Percentiles rank a stretch among this genome's conserved stretches.
These are phyloP conservation scores for Diaporthe sp. DNA, from an alignment of 2,329 filamentous ascomycete genomes.

Conservation along the genomic window DNA sequence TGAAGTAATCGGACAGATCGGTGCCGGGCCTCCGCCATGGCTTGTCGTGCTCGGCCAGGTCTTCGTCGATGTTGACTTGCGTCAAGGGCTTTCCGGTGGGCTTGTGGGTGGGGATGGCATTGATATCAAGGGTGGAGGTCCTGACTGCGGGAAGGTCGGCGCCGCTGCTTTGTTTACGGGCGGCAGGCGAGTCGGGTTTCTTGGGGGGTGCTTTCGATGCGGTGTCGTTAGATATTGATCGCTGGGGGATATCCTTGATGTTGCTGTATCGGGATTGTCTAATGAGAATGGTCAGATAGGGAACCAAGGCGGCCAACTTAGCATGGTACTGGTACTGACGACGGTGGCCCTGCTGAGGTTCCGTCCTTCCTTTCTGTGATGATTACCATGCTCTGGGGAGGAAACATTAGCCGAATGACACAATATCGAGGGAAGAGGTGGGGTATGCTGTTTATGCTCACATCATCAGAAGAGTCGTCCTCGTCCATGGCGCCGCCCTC, in stretches of 20 bases:
- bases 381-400: slow-evolving; percentile 73
- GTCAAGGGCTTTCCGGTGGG: slow-evolving; percentile 85
- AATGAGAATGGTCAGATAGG: background rate
- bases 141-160: slow-evolving; percentile 70
- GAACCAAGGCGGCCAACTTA: no score
- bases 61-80: slow-evolving; percentile 80
- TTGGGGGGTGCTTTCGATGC: slow-evolving; percentile 59
- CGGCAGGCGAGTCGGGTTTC: slow-evolving; percentile 48
- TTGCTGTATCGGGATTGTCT: slow-evolving; percentile 76
- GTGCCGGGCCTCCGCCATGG: slow-evolving; percentile 96
- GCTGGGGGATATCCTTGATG: slow-evolving; percentile 75
- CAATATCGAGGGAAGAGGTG: background rate
- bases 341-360: slow-evolving; percentile 70
- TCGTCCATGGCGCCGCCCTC: slow-evolving; percentile 73
- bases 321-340: slow-evolving; percentile 58
- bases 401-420: slow-evolving; percentile 20
- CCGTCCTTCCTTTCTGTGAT: slow-evolving; percentile 78
- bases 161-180: slow-evolving; percentile 34
- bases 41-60: slow-evolving; percentile 85
- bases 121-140: slow-evolving; percentile 87
- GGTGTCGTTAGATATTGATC: slow-evolving; percentile 67
- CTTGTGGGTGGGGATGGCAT: slow-evolving; percentile 85
- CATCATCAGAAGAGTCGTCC: slow-evolving; percentile 63
- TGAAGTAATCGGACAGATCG: slow-evolving; percentile 97
- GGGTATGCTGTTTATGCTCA: background rate